Evolutionary conservation across 352 stramenopile species (phyloP).

Genomic region (Phytopythium litorale): DNA sequence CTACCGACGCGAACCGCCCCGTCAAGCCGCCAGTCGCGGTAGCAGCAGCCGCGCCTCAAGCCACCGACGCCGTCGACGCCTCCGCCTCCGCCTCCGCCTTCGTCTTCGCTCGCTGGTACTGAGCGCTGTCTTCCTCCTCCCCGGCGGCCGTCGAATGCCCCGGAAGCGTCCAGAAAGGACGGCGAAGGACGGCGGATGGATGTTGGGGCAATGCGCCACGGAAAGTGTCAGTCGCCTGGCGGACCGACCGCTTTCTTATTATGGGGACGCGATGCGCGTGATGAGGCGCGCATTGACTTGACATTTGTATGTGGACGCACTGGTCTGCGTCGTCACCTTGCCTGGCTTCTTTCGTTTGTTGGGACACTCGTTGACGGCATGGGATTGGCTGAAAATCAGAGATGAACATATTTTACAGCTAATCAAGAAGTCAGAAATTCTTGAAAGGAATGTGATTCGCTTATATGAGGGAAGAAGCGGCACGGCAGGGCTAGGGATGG

Average conservation of each 20-base stretch:
- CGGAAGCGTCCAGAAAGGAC: background rate
- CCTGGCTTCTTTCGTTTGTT: constrained; percentile 5
- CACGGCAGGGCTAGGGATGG: background rate
- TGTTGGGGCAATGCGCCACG: background rate
- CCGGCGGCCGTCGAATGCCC: background rate
- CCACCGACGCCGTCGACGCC: background rate
- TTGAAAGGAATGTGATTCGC: background rate
- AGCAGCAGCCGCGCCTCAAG: background rate
- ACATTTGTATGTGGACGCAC: background rate
- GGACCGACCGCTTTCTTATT: background rate
- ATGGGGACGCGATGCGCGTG: background rate
- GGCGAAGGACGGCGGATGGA: background rate
- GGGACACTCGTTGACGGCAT: background rate
- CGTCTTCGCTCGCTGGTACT: background rate
- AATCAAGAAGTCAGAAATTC: background rate
- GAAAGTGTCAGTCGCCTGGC: background rate
- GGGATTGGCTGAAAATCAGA: background rate
- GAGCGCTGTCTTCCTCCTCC: background rate
- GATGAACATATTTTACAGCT: background rate
- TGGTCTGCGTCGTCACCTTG: background rate
- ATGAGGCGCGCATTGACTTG: background rate
- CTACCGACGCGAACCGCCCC: background rate
- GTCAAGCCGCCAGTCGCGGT: background rate
- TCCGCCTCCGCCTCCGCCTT: background rate
- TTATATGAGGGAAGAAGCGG: background rate